Base-by-base conservation (phyloP, 2,329 filamentous ascomycete genomes). In the Cryphonectria carpinicola region DNA sequence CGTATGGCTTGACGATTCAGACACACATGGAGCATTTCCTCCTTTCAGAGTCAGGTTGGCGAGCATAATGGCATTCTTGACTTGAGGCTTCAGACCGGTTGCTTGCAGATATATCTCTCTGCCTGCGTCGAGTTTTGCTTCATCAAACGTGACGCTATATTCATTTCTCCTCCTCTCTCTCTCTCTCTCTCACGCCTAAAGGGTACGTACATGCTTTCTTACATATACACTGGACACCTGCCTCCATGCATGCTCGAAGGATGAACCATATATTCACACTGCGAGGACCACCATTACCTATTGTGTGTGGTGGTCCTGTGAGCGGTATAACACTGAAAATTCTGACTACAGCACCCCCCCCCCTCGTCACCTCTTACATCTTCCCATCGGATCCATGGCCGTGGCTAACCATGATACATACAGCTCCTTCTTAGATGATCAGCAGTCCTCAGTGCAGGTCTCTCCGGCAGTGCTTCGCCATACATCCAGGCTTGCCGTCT, bases 241-340 rank as follows among this genome's bases (percentile, higher is more conserved):
- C 28, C 35, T 8, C 13, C 32, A 39, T 19, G 35, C 28, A 14
- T 56, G 61, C 66, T 69, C 4, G 39, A 72, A 72, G 58, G 71
- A 72, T 72, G 71, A 72, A 46, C 25, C 19, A 60, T 68, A 71
- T 68, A 68, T 68, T 68, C 66, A 68, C 66, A 68, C 66, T 68
- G 66, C 70, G 71, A 72, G 69, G 43, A 71, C 22, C 39, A 49
- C 63, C 71, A 72, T 66, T 54, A 69, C 71, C 71, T 72, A 72
- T 71, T 72, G 71, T 71, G 71, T 64, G 67, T 72, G 71, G 69
- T 66, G 63, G 46, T 72, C 46, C 64, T 52, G 64, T 71, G 71
- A 72, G 63, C 69, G 62, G 60, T 56, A 64, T 67, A 65, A 72
- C 71, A 72, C 71, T 72, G 71, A 72, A 72, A 72, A 72, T 72